Conservation (phyloP, 2,329 filamentous ascomycete genomes). For the Onygena corvina region DNA sequence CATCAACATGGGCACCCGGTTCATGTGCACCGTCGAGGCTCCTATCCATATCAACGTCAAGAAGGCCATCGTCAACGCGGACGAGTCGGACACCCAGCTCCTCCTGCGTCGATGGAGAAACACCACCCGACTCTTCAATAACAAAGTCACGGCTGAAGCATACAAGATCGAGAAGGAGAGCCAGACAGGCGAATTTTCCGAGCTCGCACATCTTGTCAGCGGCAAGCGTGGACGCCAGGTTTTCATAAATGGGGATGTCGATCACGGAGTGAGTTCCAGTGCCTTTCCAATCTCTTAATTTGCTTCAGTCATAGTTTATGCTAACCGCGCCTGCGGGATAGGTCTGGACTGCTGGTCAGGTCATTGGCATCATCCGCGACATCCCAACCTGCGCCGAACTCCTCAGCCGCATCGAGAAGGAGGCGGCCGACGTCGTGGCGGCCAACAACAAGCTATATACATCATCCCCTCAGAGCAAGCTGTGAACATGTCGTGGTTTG, state of each 20-base stretch:
- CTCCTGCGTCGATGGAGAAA: constrained; percentile 87
- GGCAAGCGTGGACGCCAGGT: constrained; percentile 85
- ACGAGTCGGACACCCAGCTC: constrained; percentile 84
- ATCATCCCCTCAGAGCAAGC: constrained; percentile 12
- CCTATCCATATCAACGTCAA: constrained; percentile 93
- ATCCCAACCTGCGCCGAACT: constrained; percentile 63
- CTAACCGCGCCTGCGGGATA: constrained; percentile 30
- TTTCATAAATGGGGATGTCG: constrained; percentile 79
- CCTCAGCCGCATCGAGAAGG: constrained; percentile 61
- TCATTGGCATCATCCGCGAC: constrained; percentile 79
- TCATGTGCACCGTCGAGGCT: constrained; percentile 91
- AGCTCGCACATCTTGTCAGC: constrained; percentile 76
- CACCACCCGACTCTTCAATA: constrained; percentile 75
- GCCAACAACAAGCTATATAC: constrained; percentile 46
- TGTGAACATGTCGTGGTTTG: constrained; percentile 5
- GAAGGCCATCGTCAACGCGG: constrained; percentile 72
- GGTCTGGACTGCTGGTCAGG: constrained; percentile 96
- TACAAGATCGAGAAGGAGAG: constrained; percentile 74
- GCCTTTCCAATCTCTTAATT: not conserved
- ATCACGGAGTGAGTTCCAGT: constrained; percentile 67
- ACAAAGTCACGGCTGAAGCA: constrained; percentile 73
- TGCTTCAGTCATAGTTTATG: not conserved
- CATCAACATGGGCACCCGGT: constrained; percentile 96
- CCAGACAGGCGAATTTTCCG: constrained; percentile 72
- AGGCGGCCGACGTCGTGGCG: constrained; percentile 55